Base-by-base conservation (phyloP, 2,329 filamentous ascomycete species). In the Beauveria bassiana region DNA sequence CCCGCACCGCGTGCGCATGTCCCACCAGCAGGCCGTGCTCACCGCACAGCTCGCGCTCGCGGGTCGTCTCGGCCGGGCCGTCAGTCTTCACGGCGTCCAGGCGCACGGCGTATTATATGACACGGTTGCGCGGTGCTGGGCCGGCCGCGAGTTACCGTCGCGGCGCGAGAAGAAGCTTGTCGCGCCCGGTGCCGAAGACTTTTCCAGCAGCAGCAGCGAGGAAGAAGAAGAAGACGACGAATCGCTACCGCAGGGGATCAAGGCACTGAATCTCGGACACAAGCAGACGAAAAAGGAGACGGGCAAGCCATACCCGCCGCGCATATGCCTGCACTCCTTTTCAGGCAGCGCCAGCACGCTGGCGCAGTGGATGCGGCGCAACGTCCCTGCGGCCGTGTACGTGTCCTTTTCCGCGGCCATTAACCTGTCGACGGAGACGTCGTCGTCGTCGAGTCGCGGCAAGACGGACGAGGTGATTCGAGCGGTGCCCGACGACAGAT, bases 271-370 rank as follows among this genome's bases (percentile, higher is more conserved):
- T 38, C 14, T 60, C 20, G 28, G 51, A 8, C 16, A n/a, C 10
- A 49, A 54, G n/a, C 40, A 16, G 7, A 7, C 10, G 28, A 16
- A 38, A 22, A 5, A 20, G 47, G 2, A 2, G 20, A 2, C 18
- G 26, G 64, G 63, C 1, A 86, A 81, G 63, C 87, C 89, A 0
- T 98, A 88, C 67, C 93, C 95, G 4, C 92, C 93, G 1, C 80
- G 93, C 9, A 88, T 98, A 70, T 99, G 95, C 70, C 84, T 99
- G 63, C 95, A 99, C 74, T 97, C 93, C 0, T 99, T 92, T 74
- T 96, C 90, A 53, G 93, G 91, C 0, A 83, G 88, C 6, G 79
- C 85, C 12, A 87, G 95, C 61, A 82, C 87, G 38, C 76, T 97
- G 43, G 87, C 83, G 65, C 91, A 92, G 72, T 98, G 96, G 69